Base-by-base conservation (phyloP, 208 protist species). In the Herpetomonas tarakana region DNA sequence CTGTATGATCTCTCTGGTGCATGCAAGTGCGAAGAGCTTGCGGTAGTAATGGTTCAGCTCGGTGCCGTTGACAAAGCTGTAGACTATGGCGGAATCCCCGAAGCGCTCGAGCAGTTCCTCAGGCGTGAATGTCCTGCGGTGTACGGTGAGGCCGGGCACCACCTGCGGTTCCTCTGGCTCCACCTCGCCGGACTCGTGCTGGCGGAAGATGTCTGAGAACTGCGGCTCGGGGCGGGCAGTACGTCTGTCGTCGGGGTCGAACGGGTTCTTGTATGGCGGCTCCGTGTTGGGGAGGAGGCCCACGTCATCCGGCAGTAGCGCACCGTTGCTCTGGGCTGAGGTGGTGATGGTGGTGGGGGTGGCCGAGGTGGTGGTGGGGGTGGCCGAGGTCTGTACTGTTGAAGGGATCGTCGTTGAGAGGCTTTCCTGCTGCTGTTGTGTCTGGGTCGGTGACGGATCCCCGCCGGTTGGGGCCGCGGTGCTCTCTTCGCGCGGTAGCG, bases 41-140 rank as follows among this genome's bases (percentile, higher is more conserved):
- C 74, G 77, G 66, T 65, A 87, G 1, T 59, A n/a, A 25, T 92
- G 83, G 16, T 81, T 66, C 2, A 62, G 71, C 53, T 98, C 97
- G 16, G 52, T 86, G 18, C 96, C 96, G 72, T 99, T 98, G 16
- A 98, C 95, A 81, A 96, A 98, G 9, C 92, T 98, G 74, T 98
- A 99, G 11, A 99, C 76, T 28, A 98, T 70, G 58, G 97, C 92
- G 45, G 97, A 86, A 47, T 74, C 30, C 6, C 29, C 51, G 52
- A 74, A 78, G 31, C 24, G 16, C 19, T 52, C 35, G 9, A 71
- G 52, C 29, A 80, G 55, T 58, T 80, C 77, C 3, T 45, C 65
- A 0, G 56, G 27, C 27, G 76, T 78, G 65, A 72, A 77, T 11
- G 51, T 66, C 44, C 67, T 69, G 19, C 65, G 54, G 16, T 28